These are phyloP conservation scores for Pseudonitzschia delicatissima DNA, from an alignment of 108 stramenopile genomes.

Conservation along the genomic window DNA sequence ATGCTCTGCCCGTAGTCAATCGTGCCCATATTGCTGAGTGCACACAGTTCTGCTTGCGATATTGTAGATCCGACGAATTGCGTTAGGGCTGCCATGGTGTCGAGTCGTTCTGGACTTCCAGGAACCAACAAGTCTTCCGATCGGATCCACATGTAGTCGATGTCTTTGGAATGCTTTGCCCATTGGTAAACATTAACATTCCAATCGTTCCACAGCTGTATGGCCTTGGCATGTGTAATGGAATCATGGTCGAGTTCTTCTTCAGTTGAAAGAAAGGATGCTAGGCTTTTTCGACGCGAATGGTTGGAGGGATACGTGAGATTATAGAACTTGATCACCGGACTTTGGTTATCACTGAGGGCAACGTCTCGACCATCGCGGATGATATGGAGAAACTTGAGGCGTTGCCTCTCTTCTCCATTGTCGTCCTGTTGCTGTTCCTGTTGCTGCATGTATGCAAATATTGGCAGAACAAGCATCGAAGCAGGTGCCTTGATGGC, in stretches of 20 bases:
- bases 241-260: background rate
- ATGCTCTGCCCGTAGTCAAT: background rate
- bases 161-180: background rate
- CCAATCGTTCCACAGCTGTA: constrained; percentile 65
- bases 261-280: background rate
- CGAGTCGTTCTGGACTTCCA: constrained; percentile 1
- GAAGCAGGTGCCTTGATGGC: constrained; percentile 79
- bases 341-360: constrained; percentile 67
- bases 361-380: constrained; percentile 85
- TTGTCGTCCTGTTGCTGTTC: background rate
- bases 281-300: background rate
- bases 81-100: constrained; percentile 7
- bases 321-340: constrained; percentile 71
- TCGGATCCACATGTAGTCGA: constrained; percentile 27
- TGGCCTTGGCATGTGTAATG: constrained; percentile 21
- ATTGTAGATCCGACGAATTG: constrained; percentile 27
- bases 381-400: constrained; percentile 65
- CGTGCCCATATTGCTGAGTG: constrained; percentile 8
- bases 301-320: constrained; percentile 23
- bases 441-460: background rate
- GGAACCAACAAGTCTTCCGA: constrained; percentile 35
- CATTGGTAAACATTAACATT: constrained; percentile 28
- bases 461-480: constrained; percentile 68
- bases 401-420: constrained; percentile 17
- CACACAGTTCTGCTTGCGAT: constrained; percentile 23